A percentile compares a stretch with the other conserved stretches of the same genome.
phyloP scores from a whole-genome alignment of 768 basidiomycete species.

The Lepiota brunneoincarnata region DNA sequence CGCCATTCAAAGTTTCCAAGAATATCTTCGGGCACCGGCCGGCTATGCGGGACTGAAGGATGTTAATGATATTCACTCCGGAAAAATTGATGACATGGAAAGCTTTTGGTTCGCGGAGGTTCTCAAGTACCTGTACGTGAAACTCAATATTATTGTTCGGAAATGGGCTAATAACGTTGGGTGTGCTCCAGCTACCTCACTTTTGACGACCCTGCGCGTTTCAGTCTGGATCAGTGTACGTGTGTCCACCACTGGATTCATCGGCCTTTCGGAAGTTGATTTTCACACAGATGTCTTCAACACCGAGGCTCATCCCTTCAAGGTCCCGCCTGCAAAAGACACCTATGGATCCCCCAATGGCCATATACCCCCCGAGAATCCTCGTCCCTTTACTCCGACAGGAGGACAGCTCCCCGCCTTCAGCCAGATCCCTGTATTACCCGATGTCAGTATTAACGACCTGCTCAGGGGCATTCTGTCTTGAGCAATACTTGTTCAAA shows the following conservation, averaged over 20 bases:
- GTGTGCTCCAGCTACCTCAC: constrained; percentile 53
- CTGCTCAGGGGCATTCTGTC: background rate
- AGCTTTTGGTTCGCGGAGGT: constrained; percentile 77
- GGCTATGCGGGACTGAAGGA: constrained; percentile 54
- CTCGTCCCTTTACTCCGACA: background rate
- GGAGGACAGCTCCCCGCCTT: background rate
- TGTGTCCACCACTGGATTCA: background rate
- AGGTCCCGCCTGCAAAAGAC: constrained; percentile 44
- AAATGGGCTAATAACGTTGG: background rate
- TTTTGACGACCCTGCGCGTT: constrained; percentile 64
- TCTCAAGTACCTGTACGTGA: constrained; percentile 64
- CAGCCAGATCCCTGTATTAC: background rate
- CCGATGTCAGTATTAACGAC: background rate
- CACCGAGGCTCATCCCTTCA: constrained; percentile 71
- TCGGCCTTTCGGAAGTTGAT: constrained; percentile 1
- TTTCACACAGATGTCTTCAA: constrained; percentile 53
- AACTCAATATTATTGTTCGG: background rate
- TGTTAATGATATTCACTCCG: constrained; percentile 38
- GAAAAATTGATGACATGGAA: constrained; percentile 56
- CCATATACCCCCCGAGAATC: background rate
- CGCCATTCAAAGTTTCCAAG: constrained; percentile 57
- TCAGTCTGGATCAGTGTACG: constrained; percentile 69
- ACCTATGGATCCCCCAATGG: constrained; percentile 25
- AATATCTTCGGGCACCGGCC: constrained; percentile 34
- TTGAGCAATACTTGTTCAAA: too few relatives aligned